Conservation (phyloP, 208 protist species). For the Leishmania turanica region DNA sequence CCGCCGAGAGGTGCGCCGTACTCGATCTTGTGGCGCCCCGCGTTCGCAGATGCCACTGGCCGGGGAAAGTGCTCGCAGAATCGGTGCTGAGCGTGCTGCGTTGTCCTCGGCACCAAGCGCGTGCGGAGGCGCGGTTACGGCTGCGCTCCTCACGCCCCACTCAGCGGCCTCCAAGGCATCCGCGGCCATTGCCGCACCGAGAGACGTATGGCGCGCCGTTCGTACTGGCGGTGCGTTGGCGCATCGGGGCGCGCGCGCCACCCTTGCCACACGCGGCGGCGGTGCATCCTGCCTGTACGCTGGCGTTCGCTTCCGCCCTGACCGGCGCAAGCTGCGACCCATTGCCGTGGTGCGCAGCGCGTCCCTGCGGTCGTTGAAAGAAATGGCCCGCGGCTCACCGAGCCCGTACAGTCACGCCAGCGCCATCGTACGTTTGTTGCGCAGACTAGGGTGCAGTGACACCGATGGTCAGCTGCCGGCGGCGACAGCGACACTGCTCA, state of each 20-base stretch:
- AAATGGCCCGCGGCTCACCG: constrained; percentile 27
- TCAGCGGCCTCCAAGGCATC: neutral
- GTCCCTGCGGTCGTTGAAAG: constrained; percentile 21
- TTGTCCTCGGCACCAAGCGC: neutral
- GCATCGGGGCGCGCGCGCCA: constrained; percentile 5
- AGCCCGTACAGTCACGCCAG: constrained; percentile 12
- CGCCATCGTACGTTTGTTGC: constrained; percentile 2
- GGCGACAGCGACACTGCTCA: constrained; percentile 1
- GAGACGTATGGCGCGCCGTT: neutral
- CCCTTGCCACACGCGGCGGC: constrained; percentile 4
- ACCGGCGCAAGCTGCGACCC: constrained; percentile 71
- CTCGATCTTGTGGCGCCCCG: neutral
- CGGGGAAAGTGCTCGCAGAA: neutral
- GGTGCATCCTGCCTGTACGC: constrained; percentile 45
- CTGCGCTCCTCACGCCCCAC: neutral
- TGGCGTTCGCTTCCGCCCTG: constrained; percentile 54
- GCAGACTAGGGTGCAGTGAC: neutral
- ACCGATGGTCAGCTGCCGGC: constrained; percentile 2
- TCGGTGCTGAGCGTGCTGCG: neutral
- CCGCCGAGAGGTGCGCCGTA: constrained; percentile 40
- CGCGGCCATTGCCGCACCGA: neutral
- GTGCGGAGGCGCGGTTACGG: neutral
- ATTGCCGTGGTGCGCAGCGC: constrained; percentile 58
- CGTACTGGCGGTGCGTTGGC: neutral
- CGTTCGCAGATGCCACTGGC: neutral